Base-by-base conservation (phyloP, 106 monocot genomes). In the Dendrobium officinale region DNA sequence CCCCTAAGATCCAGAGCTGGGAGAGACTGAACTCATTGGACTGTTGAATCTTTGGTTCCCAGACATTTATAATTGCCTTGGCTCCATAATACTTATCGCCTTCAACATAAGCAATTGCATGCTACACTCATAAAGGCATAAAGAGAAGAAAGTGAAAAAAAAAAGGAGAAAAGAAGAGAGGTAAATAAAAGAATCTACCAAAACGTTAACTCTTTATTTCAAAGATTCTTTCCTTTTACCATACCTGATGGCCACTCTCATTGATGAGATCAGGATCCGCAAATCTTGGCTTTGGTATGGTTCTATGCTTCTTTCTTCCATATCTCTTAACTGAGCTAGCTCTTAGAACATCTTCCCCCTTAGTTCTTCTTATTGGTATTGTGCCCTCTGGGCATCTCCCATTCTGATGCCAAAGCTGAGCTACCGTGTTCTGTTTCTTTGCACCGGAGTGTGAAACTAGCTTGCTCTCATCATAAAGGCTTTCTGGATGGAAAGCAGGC, bases 51-150 rank as follows among this genome's bases (percentile, higher is more conserved):
- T 82, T 86, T 73, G 95, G 95, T 78, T 92, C 83, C 95, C 95
- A 95, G n/a, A 95, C 95, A 85, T 95, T 95, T 10, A 95, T 95
- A 67, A 90, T 92, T 16, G 95, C 95, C 80, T 92, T 92, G n/a
- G 95, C 95, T 42, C 95, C 95, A 77, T 87, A 95, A 56, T 95
- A 95, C 79, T 87, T 95, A 42, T 88, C 95, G 22, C 95, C 95
- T 54, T 92, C 88, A 68, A 95, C 90, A 86, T 95, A 95, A 13
- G 90, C 88, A 79, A 95, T 95, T 41, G 94, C 94, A 87, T 95
- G 94, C 94, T 94, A n/a, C 79, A 79, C 49, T 48, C 81, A 42
- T 83, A 72, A 79, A 67, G 45, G 54, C 42, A 74, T 10, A 73
- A 2, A 73, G 73, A 73, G 43, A 74, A 74, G n/a, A 74, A 44